phyloP scores from a whole-genome alignment of 371 early-diverging fungal genomes.

The Capillidium heterosporum region DNA sequence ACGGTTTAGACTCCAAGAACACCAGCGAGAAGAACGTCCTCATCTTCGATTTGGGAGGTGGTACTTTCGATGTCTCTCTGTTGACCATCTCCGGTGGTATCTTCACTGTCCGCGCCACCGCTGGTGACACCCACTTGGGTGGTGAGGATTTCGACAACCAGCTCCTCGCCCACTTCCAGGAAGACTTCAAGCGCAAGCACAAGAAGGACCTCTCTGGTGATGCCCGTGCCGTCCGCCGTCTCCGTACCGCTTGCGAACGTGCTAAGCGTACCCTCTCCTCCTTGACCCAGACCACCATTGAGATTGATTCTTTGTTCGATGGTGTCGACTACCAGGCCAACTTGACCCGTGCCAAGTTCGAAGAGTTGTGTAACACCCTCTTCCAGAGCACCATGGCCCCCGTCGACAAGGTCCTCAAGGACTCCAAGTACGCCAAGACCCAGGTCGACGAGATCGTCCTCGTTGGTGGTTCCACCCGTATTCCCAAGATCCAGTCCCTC shows the following conservation, averaged over 20 bases:
- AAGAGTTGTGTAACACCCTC: slow-evolving; percentile 52
- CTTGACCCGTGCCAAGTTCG: slow-evolving; percentile 68
- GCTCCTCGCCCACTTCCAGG: slow-evolving; percentile 43
- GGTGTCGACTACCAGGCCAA: slow-evolving; percentile 52
- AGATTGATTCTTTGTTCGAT: slow-evolving; percentile 55
- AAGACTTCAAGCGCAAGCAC: slow-evolving; percentile 55
- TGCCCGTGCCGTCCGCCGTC: slow-evolving; percentile 55
- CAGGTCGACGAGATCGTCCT: slow-evolving; percentile 70
- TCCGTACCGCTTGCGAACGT: slow-evolving; percentile 66
- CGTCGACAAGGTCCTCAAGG: slow-evolving; percentile 50
- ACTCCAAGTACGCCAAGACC: slow-evolving; percentile 37
- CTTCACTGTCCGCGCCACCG: slow-evolving; percentile 85
- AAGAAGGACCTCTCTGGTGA: slow-evolving; percentile 47
- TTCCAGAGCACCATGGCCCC: slow-evolving; percentile 58
- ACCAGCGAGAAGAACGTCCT: slow-evolving; percentile 65
- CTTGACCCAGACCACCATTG: slow-evolving; percentile 73
- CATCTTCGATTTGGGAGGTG: slow-evolving; percentile 91
- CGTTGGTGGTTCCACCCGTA: slow-evolving; percentile 99
- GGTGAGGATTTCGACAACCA: slow-evolving; percentile 86
- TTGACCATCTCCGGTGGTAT: slow-evolving; percentile 76
- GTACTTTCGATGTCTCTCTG: slow-evolving; percentile 90
- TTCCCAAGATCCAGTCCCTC: slow-evolving; percentile 93
- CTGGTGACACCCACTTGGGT: slow-evolving; percentile 78
- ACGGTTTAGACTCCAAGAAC: slow-evolving; percentile 70
- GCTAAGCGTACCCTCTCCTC: slow-evolving; percentile 90